phyloP scores from a whole-genome alignment of 768 basidiomycete genomes.

The Trametes cingulata region DNA sequence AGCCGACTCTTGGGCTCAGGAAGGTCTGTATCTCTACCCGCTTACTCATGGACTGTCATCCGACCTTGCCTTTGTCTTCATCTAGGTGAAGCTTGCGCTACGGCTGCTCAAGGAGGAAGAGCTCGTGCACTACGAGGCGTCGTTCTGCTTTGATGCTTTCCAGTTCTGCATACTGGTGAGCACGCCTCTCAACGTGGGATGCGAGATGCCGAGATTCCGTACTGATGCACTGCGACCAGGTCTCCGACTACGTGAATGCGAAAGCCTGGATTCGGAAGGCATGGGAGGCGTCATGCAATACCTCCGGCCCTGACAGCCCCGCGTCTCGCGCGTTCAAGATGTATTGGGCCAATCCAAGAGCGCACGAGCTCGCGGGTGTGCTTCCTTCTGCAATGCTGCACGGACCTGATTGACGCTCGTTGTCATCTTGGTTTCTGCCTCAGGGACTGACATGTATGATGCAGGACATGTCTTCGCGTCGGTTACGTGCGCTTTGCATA shows the following conservation, averaged over 20 bases:
- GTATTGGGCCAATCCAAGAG: conserved; percentile 33
- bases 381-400: conserved; percentile 27
- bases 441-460: not conserved
- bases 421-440: not conserved
- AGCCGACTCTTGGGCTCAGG: conserved; percentile 28
- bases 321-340: conserved; percentile 33
- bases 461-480: not conserved
- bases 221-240: conserved; percentile 1
- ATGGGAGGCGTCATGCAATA: conserved; percentile 24
- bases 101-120: conserved; percentile 29
- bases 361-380: conserved; percentile 26
- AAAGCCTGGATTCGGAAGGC: conserved; percentile 25
- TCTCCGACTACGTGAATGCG: conserved; percentile 24
- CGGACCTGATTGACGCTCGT: conserved; percentile 22
- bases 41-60: not conserved
- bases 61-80: not conserved
- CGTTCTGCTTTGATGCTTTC: conserved; percentile 34
- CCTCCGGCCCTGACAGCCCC: conserved; percentile 20
- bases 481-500: no score
- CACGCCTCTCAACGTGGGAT: not conserved
- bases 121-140: conserved; percentile 30
- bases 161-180: conserved; percentile 32
- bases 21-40: conserved; percentile 24
- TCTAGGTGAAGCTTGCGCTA: conserved; percentile 30
- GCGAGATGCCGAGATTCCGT: not conserved